Conservation (phyloP, 495 filamentous ascomycete species). For the Cercophora samala region DNA sequence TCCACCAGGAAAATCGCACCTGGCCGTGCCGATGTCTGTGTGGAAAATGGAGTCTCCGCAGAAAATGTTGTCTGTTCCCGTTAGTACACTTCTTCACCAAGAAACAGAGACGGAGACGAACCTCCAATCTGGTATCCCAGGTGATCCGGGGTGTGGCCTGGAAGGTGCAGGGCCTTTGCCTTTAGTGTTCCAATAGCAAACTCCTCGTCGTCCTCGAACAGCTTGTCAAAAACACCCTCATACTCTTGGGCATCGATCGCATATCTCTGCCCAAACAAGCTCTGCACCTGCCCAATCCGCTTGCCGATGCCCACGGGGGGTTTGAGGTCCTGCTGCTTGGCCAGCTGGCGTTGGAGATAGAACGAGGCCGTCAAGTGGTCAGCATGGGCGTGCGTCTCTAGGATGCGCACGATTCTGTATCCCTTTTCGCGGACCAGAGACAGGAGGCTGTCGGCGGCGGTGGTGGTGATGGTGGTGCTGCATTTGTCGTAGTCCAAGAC, state of each 20-base stretch:
- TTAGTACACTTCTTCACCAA: background rate
- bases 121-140: constrained; percentile 56
- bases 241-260: constrained; percentile 42
- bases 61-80: constrained; percentile 48
- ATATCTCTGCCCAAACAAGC: constrained; percentile 47
- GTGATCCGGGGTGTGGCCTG: constrained; percentile 62
- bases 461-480: constrained; percentile 45
- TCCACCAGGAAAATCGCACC: constrained; percentile 60
- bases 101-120: constrained; percentile 11
- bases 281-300: constrained; percentile 53
- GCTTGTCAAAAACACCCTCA: constrained; percentile 45
- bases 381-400: constrained; percentile 63
- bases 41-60: constrained; percentile 60
- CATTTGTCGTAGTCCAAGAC: constrained; percentile 55
- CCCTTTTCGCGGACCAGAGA: constrained; percentile 34
- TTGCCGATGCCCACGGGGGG: constrained; percentile 53
- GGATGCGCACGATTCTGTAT: constrained; percentile 48
- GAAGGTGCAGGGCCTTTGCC: constrained; percentile 52
- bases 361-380: constrained; percentile 56
- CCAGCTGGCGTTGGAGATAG: constrained; percentile 50
- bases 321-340: constrained; percentile 18
- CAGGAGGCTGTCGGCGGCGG: constrained; percentile 49
- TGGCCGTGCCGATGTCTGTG: constrained; percentile 54
- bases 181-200: constrained; percentile 49
- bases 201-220: constrained; percentile 52